phyloP scores from a whole-genome alignment of 768 basidiomycete genomes.

The Suillus subaureus region DNA sequence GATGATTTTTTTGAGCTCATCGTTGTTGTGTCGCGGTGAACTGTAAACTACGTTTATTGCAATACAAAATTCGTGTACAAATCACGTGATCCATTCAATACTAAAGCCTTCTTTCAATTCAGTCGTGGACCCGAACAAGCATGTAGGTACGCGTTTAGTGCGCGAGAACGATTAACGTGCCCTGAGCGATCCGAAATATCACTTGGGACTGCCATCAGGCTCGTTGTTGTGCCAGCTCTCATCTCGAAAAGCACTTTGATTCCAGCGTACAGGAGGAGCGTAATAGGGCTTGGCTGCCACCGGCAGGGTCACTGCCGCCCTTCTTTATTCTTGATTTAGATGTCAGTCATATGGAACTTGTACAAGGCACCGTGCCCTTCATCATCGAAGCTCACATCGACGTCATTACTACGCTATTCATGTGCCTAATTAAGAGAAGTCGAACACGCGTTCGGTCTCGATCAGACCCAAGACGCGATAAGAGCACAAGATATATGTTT shows the following conservation, averaged over 20 bases:
- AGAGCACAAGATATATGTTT: too few species aligned
- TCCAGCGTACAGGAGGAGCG: conserved; percentile 50
- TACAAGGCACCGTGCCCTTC: too few species aligned
- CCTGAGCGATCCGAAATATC: too few species aligned
- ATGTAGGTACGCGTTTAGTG: too few species aligned
- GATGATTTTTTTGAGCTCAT: conserved; percentile 21
- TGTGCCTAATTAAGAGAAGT: conserved; percentile 38
- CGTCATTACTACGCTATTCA: neutral
- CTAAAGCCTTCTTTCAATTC: neutral
- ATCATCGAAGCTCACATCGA: too few species aligned
- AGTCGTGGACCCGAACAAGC: conserved; percentile 35
- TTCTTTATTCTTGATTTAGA: conserved; percentile 28
- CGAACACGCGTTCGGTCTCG: conserved; percentile 50
- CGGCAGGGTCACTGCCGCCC: conserved; percentile 78
- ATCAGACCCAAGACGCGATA: too few species aligned
- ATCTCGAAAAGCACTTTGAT: conserved; percentile 52
- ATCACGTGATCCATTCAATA: neutral
- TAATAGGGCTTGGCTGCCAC: conserved; percentile 47
- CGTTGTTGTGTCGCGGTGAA: conserved; percentile 1
- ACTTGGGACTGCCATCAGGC: neutral
- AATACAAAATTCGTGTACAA: neutral
- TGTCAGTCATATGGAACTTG: too few species aligned
- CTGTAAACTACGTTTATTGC: neutral
- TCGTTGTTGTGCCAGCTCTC: conserved; percentile 58
- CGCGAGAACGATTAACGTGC: too few species aligned